A percentile compares a stretch with the other conserved stretches of the same genome.
Evolutionary conservation across 768 basidiomycete genomes (phyloP).

Genomic region (Phlebiopsis flavidoalba): DNA sequence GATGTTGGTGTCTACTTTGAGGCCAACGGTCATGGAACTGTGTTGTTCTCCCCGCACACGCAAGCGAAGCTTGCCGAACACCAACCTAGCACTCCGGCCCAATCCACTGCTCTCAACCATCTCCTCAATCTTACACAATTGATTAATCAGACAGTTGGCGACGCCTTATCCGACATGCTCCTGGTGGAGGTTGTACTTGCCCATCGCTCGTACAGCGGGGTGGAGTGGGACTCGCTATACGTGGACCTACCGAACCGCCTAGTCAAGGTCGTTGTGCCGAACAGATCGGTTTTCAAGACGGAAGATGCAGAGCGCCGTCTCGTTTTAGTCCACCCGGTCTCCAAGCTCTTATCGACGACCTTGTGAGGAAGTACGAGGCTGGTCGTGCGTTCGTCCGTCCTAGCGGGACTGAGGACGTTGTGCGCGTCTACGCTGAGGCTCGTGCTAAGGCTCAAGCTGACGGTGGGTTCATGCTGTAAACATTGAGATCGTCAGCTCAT

Average conservation of each 20-base stretch:
- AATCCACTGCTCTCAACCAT: conserved; percentile 73
- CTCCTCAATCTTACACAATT: conserved; percentile 73
- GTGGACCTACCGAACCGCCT: conserved; percentile 91
- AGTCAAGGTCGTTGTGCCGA: conserved; percentile 85
- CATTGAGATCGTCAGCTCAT: conserved; percentile 7
- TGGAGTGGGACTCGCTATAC: conserved; percentile 92
- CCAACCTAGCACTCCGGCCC: conserved; percentile 76
- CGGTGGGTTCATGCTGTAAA: conserved; percentile 47
- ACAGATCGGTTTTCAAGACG: conserved; percentile 82
- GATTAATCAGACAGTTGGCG: conserved; percentile 98
- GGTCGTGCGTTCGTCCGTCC: conserved; percentile 94
- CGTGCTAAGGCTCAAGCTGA: conserved; percentile 67
- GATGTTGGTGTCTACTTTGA: conserved; percentile 99
- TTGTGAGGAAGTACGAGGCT: conserved; percentile 70
- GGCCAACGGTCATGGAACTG: conserved; percentile 98
- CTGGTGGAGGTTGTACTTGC: conserved; percentile 90
- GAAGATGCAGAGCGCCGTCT: conserved; percentile 91
- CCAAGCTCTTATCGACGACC: conserved; percentile 77
- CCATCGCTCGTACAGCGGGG: conserved; percentile 77
- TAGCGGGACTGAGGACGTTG: conserved; percentile 97
- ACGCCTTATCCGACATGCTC: conserved; percentile 93
- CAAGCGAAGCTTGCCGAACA: conserved; percentile 54
- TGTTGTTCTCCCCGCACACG: conserved; percentile 82
- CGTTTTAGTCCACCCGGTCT: conserved; percentile 72
- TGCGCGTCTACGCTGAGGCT: conserved; percentile 96